Base-by-base conservation (phyloP, 1,284 basidiomycete genomes). In the Gymnopus androsaceus region DNA sequence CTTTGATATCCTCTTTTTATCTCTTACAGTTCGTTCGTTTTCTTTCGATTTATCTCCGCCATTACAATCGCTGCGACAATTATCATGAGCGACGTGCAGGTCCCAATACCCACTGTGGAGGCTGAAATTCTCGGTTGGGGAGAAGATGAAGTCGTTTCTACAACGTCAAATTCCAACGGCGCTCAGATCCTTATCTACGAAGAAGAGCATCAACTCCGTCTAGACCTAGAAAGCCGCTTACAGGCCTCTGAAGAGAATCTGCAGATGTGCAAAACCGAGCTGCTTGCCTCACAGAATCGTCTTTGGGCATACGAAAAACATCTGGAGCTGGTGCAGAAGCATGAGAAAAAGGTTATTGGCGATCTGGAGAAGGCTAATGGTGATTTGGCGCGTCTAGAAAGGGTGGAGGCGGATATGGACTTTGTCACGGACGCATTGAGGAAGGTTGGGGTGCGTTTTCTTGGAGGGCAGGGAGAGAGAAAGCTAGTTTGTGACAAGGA, bases 121-220 rank as follows among this genome's bases (percentile, higher is more conserved):
- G 41, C n/a, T n/a, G n/a, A n/a, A n/a, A n/a, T 21, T 46, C 25
- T 52, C 15, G 27, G 31, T 27, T 52, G 50, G 50, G 38, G 14
- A 15, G 50, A 52, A 12, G 38, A n/a, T 6, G 50, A 52, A 34
- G 50, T 52, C 11, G 38, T 40, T 23, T 21, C 28, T 4, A 40
- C 50, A 6, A 7, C n/a, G 27, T 15, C 28, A 21, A 15, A 28
- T 15, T 5, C 30, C 27, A 17, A 46, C 12, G n/a, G n/a, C n/a
- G n/a, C n/a, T n/a, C n/a, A n/a, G n/a, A n/a, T n/a, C n/a, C 15
- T n/a, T 41, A 14, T n/a, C 23, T 5, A 37, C 23, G 19, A 34
- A 14, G n/a, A 17, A 27, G 41, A 42, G 28, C 31, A 23, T 23
- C 7, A 6, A 23, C 6, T 9, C 17, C 21, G 37, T 3, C 19